Base-by-base conservation (phyloP, 441 rosid species). In the Codiaeum variegatum region DNA sequence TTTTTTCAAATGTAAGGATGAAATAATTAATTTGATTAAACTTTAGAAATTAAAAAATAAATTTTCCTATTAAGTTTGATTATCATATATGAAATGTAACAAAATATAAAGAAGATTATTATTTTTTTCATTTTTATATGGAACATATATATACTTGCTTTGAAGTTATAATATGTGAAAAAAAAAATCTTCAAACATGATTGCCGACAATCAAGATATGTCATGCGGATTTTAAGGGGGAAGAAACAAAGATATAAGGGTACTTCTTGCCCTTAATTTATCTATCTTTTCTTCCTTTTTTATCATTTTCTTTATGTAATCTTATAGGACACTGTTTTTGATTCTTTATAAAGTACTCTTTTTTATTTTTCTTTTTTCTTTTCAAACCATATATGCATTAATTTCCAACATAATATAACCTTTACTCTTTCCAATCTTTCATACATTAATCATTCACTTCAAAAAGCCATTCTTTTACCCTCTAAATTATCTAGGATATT, bases 141-240 rank as follows among this genome's bases (percentile, higher is more conserved):
- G 6, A 36, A 38, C 18, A 44, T 11, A 44, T 44, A 55, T 11
- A 44, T 44, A 55, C 52, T 66, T 46, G 64, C 66, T 38, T 36
- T 26, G 6, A 26, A 40, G 29, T 1, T 64, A 46, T 26, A 47
- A 24, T 5, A 2, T 10, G 11, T 66, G 15, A 16, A 56, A 69
- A 40, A 40, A 40, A 69, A 40, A 40, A 40, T 51, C 61, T 44
- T 24, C 40, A 47, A 65, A 73, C 8, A 29, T 6, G 29, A 58
- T 71, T 62, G 70, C 80, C 86, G 88, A 86, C 90, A 84, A 69
- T 67, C 56, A 0, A 67, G 76, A 77, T 75, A 78, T 79, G 36
- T n/a, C 62, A 4, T 55, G 75, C 86, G 86, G 88, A 83, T 81
- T 83, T 86, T 62, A 78, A 76, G 88, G 86, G 83, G 66, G 77